Evolutionary conservation across 2,329 filamentous ascomycete species (phyloP).

Genomic region (Penicillium palitans): DNA sequence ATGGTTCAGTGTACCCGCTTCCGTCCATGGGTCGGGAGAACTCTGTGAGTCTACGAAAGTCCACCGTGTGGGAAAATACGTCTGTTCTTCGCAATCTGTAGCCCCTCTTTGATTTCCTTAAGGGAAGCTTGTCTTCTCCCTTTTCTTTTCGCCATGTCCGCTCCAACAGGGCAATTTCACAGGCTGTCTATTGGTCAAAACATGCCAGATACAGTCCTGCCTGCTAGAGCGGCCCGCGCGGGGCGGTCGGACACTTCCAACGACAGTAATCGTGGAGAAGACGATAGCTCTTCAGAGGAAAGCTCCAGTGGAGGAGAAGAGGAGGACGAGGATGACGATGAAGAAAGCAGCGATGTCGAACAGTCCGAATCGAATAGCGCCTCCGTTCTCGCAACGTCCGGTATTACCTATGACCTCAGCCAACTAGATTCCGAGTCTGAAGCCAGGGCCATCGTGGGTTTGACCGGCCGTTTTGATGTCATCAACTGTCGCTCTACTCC

Average conservation of each 20-base stretch:
- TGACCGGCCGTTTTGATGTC: constrained; percentile 37
- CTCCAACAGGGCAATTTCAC: constrained; percentile 42
- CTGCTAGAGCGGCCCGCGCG: constrained; percentile 15
- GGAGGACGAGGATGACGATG: constrained; percentile 15
- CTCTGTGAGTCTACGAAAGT: constrained; percentile 27
- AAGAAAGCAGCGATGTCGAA: constrained; percentile 20
- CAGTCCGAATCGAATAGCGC: constrained; percentile 19
- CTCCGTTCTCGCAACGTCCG: constrained; percentile 33
- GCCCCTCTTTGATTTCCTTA: constrained; percentile 8
- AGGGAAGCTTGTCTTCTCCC: constrained; percentile 5
- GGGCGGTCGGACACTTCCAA: constrained; percentile 20
- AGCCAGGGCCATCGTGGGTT: constrained; percentile 36
- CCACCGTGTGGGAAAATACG: constrained; percentile 18
- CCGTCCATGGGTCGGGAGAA: constrained; percentile 40
- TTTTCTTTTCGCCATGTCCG: constrained; percentile 36
- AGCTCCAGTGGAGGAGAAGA: constrained; percentile 16
- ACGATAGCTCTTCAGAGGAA: constrained; percentile 15
- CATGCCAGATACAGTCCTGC: constrained; percentile 34
- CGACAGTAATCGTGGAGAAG: constrained; percentile 17
- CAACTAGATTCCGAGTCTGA: constrained; percentile 32
- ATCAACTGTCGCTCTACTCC: constrained; percentile 34
- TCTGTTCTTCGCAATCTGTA: constrained; percentile 6
- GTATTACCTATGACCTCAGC: constrained; percentile 39
- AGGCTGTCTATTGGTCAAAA: constrained; percentile 41
- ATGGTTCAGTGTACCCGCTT: constrained; percentile 37